These are phyloP conservation scores for Sarocladiaceae sp. DNA, from an alignment of 2,329 filamentous ascomycete species.

Conservation along the genomic window DNA sequence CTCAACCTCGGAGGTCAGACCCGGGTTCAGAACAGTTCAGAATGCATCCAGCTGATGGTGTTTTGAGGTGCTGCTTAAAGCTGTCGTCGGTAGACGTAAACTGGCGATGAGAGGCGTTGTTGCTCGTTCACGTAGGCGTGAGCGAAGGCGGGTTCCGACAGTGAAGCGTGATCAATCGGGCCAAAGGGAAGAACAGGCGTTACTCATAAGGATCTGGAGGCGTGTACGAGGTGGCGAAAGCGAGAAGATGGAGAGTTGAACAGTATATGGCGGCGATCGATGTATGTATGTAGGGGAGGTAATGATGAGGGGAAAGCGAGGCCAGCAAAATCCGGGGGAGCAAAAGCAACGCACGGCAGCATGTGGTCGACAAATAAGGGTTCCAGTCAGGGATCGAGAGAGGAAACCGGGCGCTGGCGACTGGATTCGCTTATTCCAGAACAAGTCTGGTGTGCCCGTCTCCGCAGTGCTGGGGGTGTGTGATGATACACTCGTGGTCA, in stretches of 20 bases:
- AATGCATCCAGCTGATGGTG: too few species aligned
- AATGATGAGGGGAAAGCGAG: constrained; percentile 7
- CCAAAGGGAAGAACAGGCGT: not conserved
- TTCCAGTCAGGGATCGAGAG: constrained; percentile 6
- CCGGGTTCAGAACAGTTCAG: too few species aligned
- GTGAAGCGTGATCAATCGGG: too few species aligned
- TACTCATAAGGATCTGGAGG: not conserved
- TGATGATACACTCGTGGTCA: not conserved
- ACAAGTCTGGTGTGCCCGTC: constrained; percentile 1
- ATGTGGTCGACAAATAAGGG: constrained; percentile 9
- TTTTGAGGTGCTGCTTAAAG: too few species aligned
- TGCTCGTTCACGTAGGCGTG: too few species aligned
- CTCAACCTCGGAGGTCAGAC: too few species aligned
- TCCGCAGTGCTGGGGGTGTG: constrained; percentile 8
- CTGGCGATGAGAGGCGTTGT: not conserved
- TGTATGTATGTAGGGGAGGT: constrained; percentile 1
- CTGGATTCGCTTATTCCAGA: constrained; percentile 8
- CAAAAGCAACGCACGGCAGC: constrained; percentile 7
- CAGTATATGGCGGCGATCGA: not conserved
- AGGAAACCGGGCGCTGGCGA: constrained; percentile 3
- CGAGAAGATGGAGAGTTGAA: not conserved
- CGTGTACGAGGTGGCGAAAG: not conserved
- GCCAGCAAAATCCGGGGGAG: constrained; percentile 7
- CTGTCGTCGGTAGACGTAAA: too few species aligned
- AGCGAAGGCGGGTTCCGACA: too few species aligned